Evolutionary conservation across 495 filamentous ascomycete genomes (phyloP).

Genomic region (Aspergillus diversus): DNA sequence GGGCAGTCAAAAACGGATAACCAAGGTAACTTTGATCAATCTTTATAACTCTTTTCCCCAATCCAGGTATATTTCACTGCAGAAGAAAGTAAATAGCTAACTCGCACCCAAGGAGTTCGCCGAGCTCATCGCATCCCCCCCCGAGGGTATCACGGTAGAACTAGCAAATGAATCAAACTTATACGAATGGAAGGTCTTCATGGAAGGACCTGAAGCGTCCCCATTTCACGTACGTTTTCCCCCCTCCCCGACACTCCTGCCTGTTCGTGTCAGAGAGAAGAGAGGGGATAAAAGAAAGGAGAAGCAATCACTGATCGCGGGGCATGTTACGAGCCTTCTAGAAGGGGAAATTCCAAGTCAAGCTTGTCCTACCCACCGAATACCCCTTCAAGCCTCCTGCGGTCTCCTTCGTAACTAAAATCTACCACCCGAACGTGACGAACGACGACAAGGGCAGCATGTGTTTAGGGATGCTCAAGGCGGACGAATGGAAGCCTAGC

Average conservation of each 20-base stretch:
- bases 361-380: conserved; percentile 74
- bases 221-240: conserved; percentile 64
- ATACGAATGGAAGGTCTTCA: conserved; percentile 78
- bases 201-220: conserved; percentile 74
- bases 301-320: background rate
- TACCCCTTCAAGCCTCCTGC: conserved; percentile 95
- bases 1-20: conserved; percentile 63
- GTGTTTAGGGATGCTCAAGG: conserved; percentile 85
- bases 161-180: conserved; percentile 75
- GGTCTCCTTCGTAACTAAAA: conserved; percentile 87
- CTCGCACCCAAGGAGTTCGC: conserved; percentile 63
- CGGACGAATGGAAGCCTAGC: conserved; percentile 94
- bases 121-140: conserved; percentile 67
- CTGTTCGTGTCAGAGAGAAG: background rate
- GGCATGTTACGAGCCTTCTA: conserved; percentile 28
- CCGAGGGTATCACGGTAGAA: conserved; percentile 64
- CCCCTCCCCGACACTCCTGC: background rate
- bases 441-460: conserved; percentile 92
- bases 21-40: conserved; percentile 49
- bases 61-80: background rate
- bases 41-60: background rate
- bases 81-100: conserved; percentile 10
- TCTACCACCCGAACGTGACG: conserved; percentile 98
- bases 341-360: conserved; percentile 79
- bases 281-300: background rate